Evolutionary conservation across 2,329 filamentous ascomycete species (phyloP), one percentile per base, ranked within the genome.

Genomic region (Aspergillus sergii): DNA sequence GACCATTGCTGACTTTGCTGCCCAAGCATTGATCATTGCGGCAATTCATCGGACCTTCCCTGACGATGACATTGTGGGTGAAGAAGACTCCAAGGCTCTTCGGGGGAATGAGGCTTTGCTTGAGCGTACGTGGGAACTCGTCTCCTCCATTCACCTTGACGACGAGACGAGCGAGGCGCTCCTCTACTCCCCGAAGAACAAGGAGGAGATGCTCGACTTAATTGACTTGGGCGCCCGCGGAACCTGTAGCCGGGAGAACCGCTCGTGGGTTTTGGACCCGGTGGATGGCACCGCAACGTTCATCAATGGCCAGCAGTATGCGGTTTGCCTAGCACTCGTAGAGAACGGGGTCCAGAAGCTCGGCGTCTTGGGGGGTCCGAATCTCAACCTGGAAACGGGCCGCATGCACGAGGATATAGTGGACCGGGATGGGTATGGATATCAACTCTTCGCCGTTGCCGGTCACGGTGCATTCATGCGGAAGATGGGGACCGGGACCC

Each of bases 241-340:
- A 1, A 66, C 73, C 11, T 77, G 76, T 53, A 75, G 73, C 6
- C 72, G 70, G 64, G 78, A 67, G 64, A 82, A 75, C 3, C 77
- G 83, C 1, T 81, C 85, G 58, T 90, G 88, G 88, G 83, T 87
- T 34, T 82, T 90, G 72, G 88, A 90, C 69, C 88, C 88, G 0
- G 84, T 90, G 9, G 88, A 90, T 67, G 88, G 88, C 34, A 90
- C 88, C 1, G 84, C 84, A 19, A 85, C 86, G 0, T 90, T 88
- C 63, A 83, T 90, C 66, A 77, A 77, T 45, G 85, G 85, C 3
- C 81, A 87, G 73, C 88, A 90, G 75, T 90, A 89, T 63, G 87
- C 84, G 3, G 85, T 90, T 4, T 86, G 85, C 64, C 76, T 89
- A 23, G 84, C 85, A 3, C 75, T 90, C 65, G 74, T 89, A 2